These are phyloP conservation scores for Anthracocystis panici-leucophaei DNA, from an alignment of 1,284 basidiomycete species.

Conservation along the genomic window DNA sequence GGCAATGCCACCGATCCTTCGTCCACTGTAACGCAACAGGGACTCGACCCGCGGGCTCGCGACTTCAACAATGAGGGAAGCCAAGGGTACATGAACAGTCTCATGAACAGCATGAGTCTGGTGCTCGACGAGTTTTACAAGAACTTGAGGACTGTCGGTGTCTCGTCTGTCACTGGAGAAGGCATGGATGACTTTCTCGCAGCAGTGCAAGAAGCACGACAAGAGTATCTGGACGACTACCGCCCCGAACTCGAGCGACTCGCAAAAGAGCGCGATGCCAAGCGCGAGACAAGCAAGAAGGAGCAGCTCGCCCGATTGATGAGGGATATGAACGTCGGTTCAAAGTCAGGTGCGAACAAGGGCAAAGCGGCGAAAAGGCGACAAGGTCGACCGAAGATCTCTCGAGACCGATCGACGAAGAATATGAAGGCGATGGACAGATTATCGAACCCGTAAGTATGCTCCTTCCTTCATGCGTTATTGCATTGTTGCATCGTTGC, in stretches of 20 bases:
- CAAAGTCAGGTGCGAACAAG: slow-evolving; percentile 5
- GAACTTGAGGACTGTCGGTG: slow-evolving; percentile 92
- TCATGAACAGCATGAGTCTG: slow-evolving; percentile 99
- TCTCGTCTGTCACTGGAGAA: slow-evolving; percentile 92
- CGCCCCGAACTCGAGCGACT: slow-evolving; percentile 87
- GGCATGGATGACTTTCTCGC: slow-evolving; percentile 91
- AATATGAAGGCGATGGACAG: slow-evolving; percentile 68
- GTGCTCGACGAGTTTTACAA: slow-evolving; percentile 99
- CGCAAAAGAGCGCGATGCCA: slow-evolving; percentile 73
- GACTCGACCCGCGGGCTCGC: slow-evolving; percentile 28
- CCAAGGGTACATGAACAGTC: slow-evolving; percentile 95
- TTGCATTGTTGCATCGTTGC: background rate
- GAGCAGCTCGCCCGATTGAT: slow-evolving; percentile 85
- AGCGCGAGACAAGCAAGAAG: slow-evolving; percentile 75
- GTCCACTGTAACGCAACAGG: slow-evolving; percentile 32
- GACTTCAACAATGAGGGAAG: slow-evolving; percentile 67
- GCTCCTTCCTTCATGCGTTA: background rate
- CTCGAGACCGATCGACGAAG: slow-evolving; percentile 44
- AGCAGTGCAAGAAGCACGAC: slow-evolving; percentile 86
- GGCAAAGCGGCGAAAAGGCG: slow-evolving; percentile 13
- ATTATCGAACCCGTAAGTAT: slow-evolving; percentile 65
- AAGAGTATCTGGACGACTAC: slow-evolving; percentile 90
- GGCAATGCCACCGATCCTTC: slow-evolving; percentile 72
- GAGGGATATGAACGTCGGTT: slow-evolving; percentile 79
- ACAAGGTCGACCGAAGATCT: slow-evolving; percentile 35